Evolutionary conservation across 2,329 filamentous ascomycete species (phyloP).

Genomic region (Microdochium bolleyi): DNA sequence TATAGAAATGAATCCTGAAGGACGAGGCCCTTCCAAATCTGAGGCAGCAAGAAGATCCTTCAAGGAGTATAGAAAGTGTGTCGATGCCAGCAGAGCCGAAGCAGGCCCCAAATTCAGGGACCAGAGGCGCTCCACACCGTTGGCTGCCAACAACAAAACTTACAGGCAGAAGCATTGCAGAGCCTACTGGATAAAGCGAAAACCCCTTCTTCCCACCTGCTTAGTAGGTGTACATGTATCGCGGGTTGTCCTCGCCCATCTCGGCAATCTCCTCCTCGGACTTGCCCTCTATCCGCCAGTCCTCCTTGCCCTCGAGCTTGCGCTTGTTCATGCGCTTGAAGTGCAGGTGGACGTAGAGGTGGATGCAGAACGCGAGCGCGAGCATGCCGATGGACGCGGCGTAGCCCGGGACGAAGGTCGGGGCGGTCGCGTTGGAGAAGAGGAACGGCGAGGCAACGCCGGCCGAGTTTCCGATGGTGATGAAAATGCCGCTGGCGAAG

Average conservation of each 20-base stretch:
- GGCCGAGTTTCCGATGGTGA: constrained; percentile 53
- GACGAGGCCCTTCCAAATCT: too few species aligned
- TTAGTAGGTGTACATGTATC: constrained; percentile 2
- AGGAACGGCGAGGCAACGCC: constrained; percentile 57
- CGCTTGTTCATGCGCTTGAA: constrained; percentile 20
- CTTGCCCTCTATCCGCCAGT: constrained; percentile 30
- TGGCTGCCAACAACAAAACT: too few species aligned
- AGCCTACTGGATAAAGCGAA: too few species aligned
- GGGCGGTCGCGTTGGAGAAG: constrained; percentile 33
- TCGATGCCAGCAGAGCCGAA: too few species aligned
- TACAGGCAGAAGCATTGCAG: too few species aligned
- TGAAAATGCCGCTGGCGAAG: constrained; percentile 51
- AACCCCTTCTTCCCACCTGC: too few species aligned
- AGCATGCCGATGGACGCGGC: constrained; percentile 42
- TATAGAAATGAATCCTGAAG: too few species aligned
- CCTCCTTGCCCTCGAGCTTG: constrained; percentile 25
- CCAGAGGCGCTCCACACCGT: too few species aligned
- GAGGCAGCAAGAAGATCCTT: too few species aligned
- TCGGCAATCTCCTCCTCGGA: constrained; percentile 30
- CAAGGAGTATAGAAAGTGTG: too few species aligned
- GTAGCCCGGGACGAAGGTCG: constrained; percentile 41
- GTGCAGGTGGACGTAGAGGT: constrained; percentile 9
- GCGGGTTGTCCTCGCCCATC: constrained; percentile 25
- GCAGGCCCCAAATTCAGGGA: too few species aligned
- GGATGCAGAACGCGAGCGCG: constrained; percentile 18